Conservation (phyloP, 148 eudicot genomes). For the Arbutus unedo region DNA sequence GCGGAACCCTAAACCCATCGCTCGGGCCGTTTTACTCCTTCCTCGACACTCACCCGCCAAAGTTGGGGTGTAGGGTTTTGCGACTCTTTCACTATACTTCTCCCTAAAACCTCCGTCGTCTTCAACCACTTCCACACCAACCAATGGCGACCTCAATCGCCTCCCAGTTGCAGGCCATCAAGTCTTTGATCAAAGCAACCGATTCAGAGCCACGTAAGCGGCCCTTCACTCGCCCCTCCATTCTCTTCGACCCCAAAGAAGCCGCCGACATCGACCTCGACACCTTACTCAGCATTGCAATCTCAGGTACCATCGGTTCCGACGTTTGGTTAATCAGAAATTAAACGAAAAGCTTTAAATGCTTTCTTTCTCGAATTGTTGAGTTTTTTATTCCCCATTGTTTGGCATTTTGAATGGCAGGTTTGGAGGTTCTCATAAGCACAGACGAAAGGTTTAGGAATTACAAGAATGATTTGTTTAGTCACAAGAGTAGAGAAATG, state of each 20-base stretch:
- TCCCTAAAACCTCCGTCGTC: neutral
- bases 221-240: conserved; percentile 78
- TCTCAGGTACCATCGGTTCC: conserved; percentile 39
- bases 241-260: conserved; percentile 61
- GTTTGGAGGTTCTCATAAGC: conserved; percentile 63
- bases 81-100: neutral
- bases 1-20: neutral
- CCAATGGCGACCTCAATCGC: conserved; percentile 48
- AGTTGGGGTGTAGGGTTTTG: conserved; percentile 3
- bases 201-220: conserved; percentile 49
- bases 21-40: neutral
- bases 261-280: conserved; percentile 89
- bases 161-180: conserved; percentile 55
- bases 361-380: neutral
- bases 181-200: conserved; percentile 32
- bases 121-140: neutral
- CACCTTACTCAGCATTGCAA: conserved; percentile 46
- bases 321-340: neutral
- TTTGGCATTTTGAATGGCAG: conserved; percentile 28
- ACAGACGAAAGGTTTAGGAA: conserved; percentile 51
- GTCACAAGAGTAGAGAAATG: conserved; percentile 68
- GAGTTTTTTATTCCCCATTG: neutral
- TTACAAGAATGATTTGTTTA: conserved; percentile 71
- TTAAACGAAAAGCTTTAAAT: neutral
- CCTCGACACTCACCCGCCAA: neutral